Evolutionary conservation across 768 basidiomycete species (phyloP).

Genomic region (Galerina sulciceps): DNA sequence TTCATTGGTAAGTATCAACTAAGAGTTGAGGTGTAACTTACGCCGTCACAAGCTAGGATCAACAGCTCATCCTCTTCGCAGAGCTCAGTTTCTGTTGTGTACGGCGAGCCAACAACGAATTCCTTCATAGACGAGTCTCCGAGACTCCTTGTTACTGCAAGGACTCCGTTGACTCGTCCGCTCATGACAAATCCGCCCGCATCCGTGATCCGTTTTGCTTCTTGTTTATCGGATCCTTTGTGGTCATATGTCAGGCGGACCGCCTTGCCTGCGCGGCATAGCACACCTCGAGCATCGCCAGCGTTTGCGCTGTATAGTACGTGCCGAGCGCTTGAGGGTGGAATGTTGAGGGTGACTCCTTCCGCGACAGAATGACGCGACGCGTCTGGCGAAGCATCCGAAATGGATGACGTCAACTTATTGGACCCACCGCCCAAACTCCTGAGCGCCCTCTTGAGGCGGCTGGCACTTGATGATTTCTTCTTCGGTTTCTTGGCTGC

Average conservation of each 20-base stretch:
- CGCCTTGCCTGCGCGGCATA: constrained; percentile 89
- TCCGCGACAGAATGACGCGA: constrained; percentile 33
- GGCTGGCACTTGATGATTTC: constrained; percentile 50
- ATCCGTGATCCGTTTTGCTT: constrained; percentile 96
- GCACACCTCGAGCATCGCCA: constrained; percentile 93
- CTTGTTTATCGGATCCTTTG: constrained; percentile 96
- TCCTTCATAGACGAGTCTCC: constrained; percentile 99
- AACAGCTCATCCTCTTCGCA: constrained; percentile 92
- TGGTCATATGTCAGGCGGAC: constrained; percentile 97
- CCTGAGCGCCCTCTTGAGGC: constrained; percentile 59
- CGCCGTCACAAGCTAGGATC: constrained; percentile 97
- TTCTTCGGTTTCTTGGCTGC: constrained; percentile 42
- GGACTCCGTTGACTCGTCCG: constrained; percentile 95
- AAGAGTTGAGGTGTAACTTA: constrained; percentile 45
- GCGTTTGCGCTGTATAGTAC: constrained; percentile 96
- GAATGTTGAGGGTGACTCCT: constrained; percentile 39
- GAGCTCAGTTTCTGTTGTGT: constrained; percentile 96
- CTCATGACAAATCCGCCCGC: constrained; percentile 99
- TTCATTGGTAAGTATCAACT: constrained; percentile 12
- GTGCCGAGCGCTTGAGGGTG: constrained; percentile 59
- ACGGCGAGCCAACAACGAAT: constrained; percentile 96
- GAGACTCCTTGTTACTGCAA: constrained; percentile 94
- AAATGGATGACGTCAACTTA: constrained; percentile 31
- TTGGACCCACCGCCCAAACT: constrained; percentile 46
- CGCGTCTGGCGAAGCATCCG: constrained; percentile 36